Conservation (phyloP, 2,329 filamentous ascomycete genomes). For the Cercospora zeina region DNA sequence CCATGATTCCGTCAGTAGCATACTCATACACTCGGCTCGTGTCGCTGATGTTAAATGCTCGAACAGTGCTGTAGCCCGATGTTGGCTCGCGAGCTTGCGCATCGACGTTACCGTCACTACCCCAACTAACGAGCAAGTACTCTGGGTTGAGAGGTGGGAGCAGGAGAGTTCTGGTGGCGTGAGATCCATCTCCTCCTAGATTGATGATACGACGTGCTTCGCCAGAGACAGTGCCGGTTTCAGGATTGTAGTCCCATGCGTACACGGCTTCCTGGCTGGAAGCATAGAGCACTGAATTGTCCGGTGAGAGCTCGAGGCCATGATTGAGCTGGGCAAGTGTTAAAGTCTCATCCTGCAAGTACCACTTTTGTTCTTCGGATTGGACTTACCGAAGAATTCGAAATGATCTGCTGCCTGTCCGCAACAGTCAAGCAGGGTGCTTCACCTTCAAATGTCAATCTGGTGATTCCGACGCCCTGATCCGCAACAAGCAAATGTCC, state of each 20-base stretch:
- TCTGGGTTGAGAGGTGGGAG: constrained; percentile 58
- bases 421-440: constrained; percentile 15
- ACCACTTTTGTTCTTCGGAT: no score
- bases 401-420: constrained; percentile 12
- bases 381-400: constrained; percentile 16
- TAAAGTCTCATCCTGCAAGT: not conserved
- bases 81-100: constrained; percentile 50
- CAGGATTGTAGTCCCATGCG: constrained; percentile 59
- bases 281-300: constrained; percentile 55
- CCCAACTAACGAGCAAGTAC: constrained; percentile 64
- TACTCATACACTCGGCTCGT: constrained; percentile 48
- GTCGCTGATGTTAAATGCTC: constrained; percentile 57
- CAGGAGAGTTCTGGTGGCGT: constrained; percentile 67
- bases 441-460: constrained; percentile 16
- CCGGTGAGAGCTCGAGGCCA: constrained; percentile 50
- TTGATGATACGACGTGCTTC: constrained; percentile 10
- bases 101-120: constrained; percentile 65
- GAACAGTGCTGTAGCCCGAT: constrained; percentile 67
- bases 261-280: constrained; percentile 61
- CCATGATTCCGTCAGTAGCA: constrained; percentile 53
- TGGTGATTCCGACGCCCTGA: constrained; percentile 34
- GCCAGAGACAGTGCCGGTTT: constrained; percentile 14
- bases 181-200: constrained; percentile 46
- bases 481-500: constrained; percentile 54
- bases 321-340: constrained; percentile 48